phyloP scores from a whole-genome alignment of 192 early-diverging fungal genomes.

The Irineochytrium annulatum region DNA sequence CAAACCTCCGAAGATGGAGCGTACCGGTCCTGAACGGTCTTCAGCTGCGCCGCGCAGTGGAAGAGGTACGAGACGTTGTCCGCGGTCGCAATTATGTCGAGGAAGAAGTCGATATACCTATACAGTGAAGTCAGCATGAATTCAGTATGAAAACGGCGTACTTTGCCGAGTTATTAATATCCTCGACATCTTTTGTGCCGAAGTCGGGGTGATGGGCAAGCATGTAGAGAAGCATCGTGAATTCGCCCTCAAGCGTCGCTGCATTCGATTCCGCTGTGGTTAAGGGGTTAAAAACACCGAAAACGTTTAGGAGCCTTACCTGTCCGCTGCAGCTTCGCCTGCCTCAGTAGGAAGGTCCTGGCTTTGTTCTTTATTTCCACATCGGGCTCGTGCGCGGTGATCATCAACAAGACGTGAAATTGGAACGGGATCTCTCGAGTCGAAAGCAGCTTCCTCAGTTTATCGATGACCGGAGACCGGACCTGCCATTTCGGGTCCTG shows the following conservation, averaged over 20 bases:
- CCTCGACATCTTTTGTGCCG: slow-evolving; percentile 27
- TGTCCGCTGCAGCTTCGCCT: slow-evolving; percentile 10
- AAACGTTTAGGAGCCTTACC: slow-evolving; percentile 4
- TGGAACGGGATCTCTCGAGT: slow-evolving; percentile 58
- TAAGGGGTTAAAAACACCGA: neutral
- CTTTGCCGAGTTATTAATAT: slow-evolving; percentile 50
- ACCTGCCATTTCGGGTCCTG: slow-evolving; percentile 82
- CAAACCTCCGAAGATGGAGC: slow-evolving; percentile 42
- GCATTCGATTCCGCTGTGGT: slow-evolving; percentile 9
- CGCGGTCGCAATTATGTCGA: slow-evolving; percentile 68
- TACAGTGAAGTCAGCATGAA: neutral
- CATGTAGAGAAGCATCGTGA: slow-evolving; percentile 60
- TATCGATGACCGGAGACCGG: slow-evolving; percentile 64
- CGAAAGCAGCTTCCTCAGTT: slow-evolving; percentile 69
- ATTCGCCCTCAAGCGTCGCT: slow-evolving; percentile 52
- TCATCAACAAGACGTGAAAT: slow-evolving; percentile 65
- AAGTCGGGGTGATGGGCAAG: slow-evolving; percentile 88
- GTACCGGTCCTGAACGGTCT: slow-evolving; percentile 63
- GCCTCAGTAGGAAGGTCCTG: slow-evolving; percentile 40
- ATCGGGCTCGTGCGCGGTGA: slow-evolving; percentile 88
- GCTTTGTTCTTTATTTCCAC: slow-evolving; percentile 56
- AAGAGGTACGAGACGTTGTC: slow-evolving; percentile 85
- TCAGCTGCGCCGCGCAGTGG: slow-evolving; percentile 69
- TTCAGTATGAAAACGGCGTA: slow-evolving; percentile 6
- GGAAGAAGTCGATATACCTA: slow-evolving; percentile 81